Percentiles rank a stretch among this genome's conserved stretches.
These are phyloP conservation scores for Mucor ambiguus DNA, from an alignment of 371 early-diverging fungal genomes.

Conservation along the genomic window DNA sequence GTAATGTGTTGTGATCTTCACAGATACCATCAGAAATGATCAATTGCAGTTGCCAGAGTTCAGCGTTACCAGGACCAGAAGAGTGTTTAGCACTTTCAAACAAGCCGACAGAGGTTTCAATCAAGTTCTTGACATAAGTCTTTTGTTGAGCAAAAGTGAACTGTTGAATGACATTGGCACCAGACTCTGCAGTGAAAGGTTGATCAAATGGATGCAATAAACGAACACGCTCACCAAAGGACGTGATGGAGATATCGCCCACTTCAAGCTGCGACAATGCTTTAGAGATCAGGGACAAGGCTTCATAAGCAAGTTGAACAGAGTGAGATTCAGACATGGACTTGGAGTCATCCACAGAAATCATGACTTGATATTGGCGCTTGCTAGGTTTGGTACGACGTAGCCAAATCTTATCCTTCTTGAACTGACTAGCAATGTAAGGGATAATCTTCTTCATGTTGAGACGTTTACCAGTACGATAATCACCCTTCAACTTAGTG, in stretches of 20 bases:
- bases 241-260: slow-evolving; percentile 87
- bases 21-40: slow-evolving; percentile 97
- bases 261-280: slow-evolving; percentile 94
- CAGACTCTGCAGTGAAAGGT: slow-evolving; percentile 87
- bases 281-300: slow-evolving; percentile 88
- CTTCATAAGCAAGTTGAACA: slow-evolving; percentile 92
- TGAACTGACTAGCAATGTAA: slow-evolving; percentile 98
- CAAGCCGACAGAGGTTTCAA: slow-evolving; percentile 77
- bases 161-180: slow-evolving; percentile 83
- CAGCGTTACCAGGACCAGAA: slow-evolving; percentile 48
- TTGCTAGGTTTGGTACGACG: slow-evolving; percentile 97
- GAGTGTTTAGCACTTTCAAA: slow-evolving; percentile 73
- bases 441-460: slow-evolving; percentile 99
- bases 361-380: slow-evolving; percentile 97
- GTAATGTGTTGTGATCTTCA: slow-evolving; percentile 86
- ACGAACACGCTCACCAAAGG: slow-evolving; percentile 89
- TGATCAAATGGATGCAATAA: slow-evolving; percentile 92
- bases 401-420: slow-evolving; percentile 99
- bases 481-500: slow-evolving; percentile 98
- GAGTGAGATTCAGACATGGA: slow-evolving; percentile 94
- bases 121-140: slow-evolving; percentile 83
- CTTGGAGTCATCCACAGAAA: slow-evolving; percentile 98
- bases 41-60: slow-evolving; percentile 95
- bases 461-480: slow-evolving; percentile 98
- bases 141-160: slow-evolving; percentile 92